These are phyloP conservation scores for Mycena epipterygia DNA, from an alignment of 768 basidiomycete species.

Conservation along the genomic window DNA sequence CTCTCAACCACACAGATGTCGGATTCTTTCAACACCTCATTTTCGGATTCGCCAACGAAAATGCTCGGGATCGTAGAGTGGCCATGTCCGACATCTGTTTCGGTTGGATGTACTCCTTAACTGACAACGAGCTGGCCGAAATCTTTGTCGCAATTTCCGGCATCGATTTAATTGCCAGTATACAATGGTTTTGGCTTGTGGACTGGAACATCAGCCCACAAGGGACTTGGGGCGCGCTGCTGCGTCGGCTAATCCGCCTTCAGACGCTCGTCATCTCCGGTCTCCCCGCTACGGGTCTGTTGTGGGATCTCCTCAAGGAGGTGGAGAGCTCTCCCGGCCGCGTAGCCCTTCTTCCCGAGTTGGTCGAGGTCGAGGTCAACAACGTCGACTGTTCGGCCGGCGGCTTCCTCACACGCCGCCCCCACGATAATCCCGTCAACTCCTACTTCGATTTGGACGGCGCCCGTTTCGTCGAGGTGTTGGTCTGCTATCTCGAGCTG, in stretches of 20 bases:
- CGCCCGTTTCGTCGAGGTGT: constrained; percentile 18
- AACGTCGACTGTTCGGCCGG: constrained; percentile 1
- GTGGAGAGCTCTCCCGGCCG: constrained; percentile 2
- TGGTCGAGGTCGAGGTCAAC: neutral
- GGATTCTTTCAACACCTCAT: neutral
- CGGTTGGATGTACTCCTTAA: neutral
- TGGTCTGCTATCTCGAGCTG: constrained; percentile 22
- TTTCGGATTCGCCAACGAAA: constrained; percentile 2
- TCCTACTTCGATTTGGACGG: constrained; percentile 22
- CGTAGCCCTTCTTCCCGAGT: constrained; percentile 5
- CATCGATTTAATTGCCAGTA: neutral
- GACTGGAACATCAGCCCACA: constrained; percentile 5
- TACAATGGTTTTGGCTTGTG: neutral
- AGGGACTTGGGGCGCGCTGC: constrained; percentile 5
- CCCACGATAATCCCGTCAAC: neutral
- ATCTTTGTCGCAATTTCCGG: neutral
- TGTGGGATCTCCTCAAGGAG: constrained; percentile 17
- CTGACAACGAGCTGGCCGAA: neutral
- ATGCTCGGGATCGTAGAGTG: neutral
- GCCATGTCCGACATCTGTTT: neutral
- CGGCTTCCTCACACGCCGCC: constrained; percentile 5
- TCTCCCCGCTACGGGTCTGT: constrained; percentile 8
- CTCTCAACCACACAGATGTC: neutral
- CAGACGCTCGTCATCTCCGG: neutral
- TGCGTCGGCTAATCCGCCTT: neutral